These are phyloP conservation scores for Rugosomyces carneus DNA, from an alignment of 1,284 basidiomycete species.

Conservation along the genomic window DNA sequence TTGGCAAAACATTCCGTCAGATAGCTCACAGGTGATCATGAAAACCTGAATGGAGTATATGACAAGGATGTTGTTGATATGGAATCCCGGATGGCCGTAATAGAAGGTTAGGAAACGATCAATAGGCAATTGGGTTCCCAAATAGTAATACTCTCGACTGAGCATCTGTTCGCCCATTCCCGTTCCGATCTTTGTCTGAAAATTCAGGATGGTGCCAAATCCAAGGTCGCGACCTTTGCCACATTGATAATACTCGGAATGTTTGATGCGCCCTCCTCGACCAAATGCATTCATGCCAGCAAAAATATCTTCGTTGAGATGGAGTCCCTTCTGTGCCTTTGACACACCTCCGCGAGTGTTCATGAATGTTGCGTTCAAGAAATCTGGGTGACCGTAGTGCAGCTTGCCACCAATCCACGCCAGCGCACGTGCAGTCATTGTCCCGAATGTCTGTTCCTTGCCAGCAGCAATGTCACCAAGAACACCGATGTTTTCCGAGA, in stretches of 20 bases:
- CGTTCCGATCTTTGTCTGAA: conserved; percentile 99
- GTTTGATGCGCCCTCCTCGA: conserved; percentile 98
- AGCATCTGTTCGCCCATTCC: conserved; percentile 99
- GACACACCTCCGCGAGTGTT: conserved; percentile 97
- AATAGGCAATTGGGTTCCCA: conserved; percentile 96
- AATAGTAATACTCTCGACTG: conserved; percentile 98
- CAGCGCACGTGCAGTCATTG: conserved; percentile 91
- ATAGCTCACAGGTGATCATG: conserved; percentile 75
- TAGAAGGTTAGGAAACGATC: conserved; percentile 99
- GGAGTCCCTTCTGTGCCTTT: conserved; percentile 98
- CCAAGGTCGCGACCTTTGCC: conserved; percentile 99
- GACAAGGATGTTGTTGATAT: conserved; percentile 99
- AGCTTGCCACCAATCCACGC: conserved; percentile 98
- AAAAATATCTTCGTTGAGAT: conserved; percentile 99
- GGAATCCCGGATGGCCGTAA: conserved; percentile 99
- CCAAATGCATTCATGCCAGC: conserved; percentile 99
- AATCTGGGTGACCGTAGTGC: conserved; percentile 99
- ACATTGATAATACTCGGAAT: conserved; percentile 98
- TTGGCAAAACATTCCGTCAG: conserved; percentile 17
- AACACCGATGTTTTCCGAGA: conserved; percentile 99
- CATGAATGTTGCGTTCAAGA: conserved; percentile 98
- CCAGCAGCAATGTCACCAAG: conserved; percentile 98
- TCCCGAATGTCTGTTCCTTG: conserved; percentile 99
- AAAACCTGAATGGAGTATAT: conserved; percentile 95
- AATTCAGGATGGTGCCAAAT: conserved; percentile 98